Percentiles rank a stretch among this genome's conserved stretches.
Conservation (phyloP, 2,329 filamentous ascomycete species). For the Phyllosticta citrichinensis region DNA sequence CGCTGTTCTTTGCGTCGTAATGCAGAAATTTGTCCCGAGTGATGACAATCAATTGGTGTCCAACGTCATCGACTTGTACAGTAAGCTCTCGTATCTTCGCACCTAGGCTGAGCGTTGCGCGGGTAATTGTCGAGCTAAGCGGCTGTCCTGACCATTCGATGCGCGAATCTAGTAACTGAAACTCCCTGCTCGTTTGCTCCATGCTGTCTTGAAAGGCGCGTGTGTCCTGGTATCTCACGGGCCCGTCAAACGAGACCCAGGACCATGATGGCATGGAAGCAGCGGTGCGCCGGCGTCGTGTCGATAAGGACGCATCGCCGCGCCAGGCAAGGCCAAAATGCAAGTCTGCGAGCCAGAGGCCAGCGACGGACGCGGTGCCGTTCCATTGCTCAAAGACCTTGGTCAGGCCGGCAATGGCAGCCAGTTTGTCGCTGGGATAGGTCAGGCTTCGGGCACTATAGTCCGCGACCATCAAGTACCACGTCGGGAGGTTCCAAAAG, state of each 20-base stretch:
- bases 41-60: background rate
- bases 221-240: background rate
- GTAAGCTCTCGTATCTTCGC: background rate
- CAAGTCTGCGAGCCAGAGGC: background rate
- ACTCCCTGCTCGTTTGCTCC: background rate
- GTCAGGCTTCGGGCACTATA: slow-evolving; percentile 8
- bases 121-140: background rate
- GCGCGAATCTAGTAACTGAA: background rate
- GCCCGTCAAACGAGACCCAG: background rate
- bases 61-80: background rate
- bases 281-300: background rate
- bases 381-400: background rate
- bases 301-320: background rate
- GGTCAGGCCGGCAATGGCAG: slow-evolving; percentile 10
- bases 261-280: background rate
- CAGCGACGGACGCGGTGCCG: background rate
- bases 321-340: background rate
- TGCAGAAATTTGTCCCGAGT: background rate
- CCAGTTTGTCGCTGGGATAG: slow-evolving; percentile 8
- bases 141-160: background rate
- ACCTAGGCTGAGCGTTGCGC: background rate
- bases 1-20: background rate
- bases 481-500: background rate
- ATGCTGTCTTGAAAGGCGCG: background rate
- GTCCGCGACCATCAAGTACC: background rate